phyloP scores from a whole-genome alignment of 2,329 filamentous ascomycete genomes.

The Scortechinia acanthostroma region DNA sequence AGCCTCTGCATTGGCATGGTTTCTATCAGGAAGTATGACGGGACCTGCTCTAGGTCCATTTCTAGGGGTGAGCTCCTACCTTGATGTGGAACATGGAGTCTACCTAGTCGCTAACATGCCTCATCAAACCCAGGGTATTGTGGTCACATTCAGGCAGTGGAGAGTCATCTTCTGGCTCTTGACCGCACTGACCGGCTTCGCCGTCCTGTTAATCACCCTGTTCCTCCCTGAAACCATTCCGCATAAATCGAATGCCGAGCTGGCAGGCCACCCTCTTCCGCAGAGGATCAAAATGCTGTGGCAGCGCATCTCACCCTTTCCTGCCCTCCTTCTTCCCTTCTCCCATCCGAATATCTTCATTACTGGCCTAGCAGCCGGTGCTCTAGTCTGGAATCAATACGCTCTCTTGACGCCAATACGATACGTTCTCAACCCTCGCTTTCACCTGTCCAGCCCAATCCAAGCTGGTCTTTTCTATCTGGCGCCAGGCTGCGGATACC shows the following conservation, averaged over 20 bases:
- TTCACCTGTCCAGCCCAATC: slow-evolving; percentile 53
- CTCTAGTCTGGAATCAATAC: slow-evolving; percentile 73
- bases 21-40: slow-evolving; percentile 42
- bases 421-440: slow-evolving; percentile 66
- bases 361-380: slow-evolving; percentile 47
- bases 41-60: slow-evolving; percentile 38
- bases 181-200: slow-evolving; percentile 39
- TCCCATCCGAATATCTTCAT: slow-evolving; percentile 58
- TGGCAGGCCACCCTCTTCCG: slow-evolving; percentile 20
- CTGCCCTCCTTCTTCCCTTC: slow-evolving; percentile 42
- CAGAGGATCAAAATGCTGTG: slow-evolving; percentile 27
- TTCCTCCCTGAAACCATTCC: slow-evolving; percentile 50
- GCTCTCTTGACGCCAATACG: slow-evolving; percentile 61
- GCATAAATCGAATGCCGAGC: slow-evolving; percentile 34
- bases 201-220: slow-evolving; percentile 35
- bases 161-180: slow-evolving; percentile 52
- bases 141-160: slow-evolving; percentile 47
- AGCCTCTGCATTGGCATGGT: slow-evolving; percentile 46
- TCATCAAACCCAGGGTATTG: slow-evolving; percentile 38
- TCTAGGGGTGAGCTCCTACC: slow-evolving; percentile 15
- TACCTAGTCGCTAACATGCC: slow-evolving; percentile 20
- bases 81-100: not conserved
- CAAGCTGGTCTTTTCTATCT: slow-evolving; percentile 66
- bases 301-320: slow-evolving; percentile 41
- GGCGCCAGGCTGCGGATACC: slow-evolving; percentile 60